Base-by-base conservation (phyloP, 768 basidiomycete species). In the Roridomyces roridus region DNA sequence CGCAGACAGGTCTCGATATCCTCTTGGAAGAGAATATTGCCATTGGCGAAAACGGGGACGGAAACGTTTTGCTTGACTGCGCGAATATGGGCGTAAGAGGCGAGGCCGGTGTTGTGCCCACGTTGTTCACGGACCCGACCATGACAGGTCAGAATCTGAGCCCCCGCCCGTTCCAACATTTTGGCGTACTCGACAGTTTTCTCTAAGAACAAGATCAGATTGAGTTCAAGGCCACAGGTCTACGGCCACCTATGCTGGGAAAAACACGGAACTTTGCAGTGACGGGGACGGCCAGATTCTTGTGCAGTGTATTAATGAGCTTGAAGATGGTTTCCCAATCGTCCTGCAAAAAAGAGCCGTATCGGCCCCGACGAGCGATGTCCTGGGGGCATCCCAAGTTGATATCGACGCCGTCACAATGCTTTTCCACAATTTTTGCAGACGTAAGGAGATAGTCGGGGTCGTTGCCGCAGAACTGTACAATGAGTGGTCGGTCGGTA, bases 201-300 rank as follows among this genome's bases (percentile, higher is more conserved):
- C 65, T 92, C 89, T n/a, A n/a, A n/a, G n/a, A n/a, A n/a, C n/a
- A n/a, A n/a, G n/a, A n/a, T n/a, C n/a, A n/a, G n/a, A n/a, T n/a
- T n/a, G n/a, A n/a, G n/a, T n/a, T n/a, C n/a, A n/a, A n/a, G n/a
- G n/a, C n/a, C n/a, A n/a, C n/a, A n/a, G n/a, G n/a, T n/a, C n/a
- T n/a, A n/a, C n/a, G n/a, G n/a, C n/a, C n/a, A n/a, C n/a, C n/a
- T 24, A 92, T 70, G 0, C 87, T 86, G 1, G 90, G 84, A 70
- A 96, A 98, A 2, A 96, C 87, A 8, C 97, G 86, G 72, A 98
- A 97, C 69, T 99, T 98, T 41, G 94, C 97, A 0, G 95, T 97
- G 3, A 98, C 94, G 2, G 97, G 97, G n/a, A 97, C 77, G 2
- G 83, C 80, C 6, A 99, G 84, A 63, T 95, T 90, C 31, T 75